Base-by-base conservation (phyloP, 192 early-diverging fungal genomes). In the Coemansia aciculifera region DNA sequence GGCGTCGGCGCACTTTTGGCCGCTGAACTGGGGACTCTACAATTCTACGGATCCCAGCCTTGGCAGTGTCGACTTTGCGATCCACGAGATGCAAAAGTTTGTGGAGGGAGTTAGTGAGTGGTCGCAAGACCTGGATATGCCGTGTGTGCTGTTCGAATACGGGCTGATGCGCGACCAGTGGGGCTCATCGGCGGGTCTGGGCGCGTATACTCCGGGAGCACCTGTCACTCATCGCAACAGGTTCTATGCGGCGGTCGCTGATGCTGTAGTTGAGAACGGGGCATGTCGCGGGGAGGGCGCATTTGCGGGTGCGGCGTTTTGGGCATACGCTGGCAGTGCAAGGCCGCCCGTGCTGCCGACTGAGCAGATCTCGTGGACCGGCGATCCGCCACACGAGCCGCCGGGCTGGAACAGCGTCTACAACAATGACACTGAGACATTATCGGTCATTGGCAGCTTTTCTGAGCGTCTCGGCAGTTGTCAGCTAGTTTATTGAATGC, bases 371-470 rank as follows among this genome's bases (percentile, higher is more conserved):
- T 64, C 42, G 49, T 89, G 86, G 84, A 75, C 78, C 21, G 87
- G 88, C 59, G 86, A 88, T 49, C 87, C 87, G 39, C 86, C 84
- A 5, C 87, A 88, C 67, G 86, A 88, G 68, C 73, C 73, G 42
- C 77, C 78, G 19, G 87, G 89, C 24, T 90, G 89, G 89, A 87
- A 90, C 72, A 78, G 83, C 76, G 78, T 90, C 11, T 90, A 89
- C 40, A 83, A 90, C 66, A 71, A 71, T 0, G 89, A 90, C 56
- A 27, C 19, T 5, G n/a, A 29, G 9, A 81, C 78, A 7, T 38
- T 81, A 12, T 21, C 29, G 4, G 67, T 81, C 12, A 63, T 81
- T 24, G 12, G 39, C 27, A 24, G 24, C 15, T 66, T 72, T 43
- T 42, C 56, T n/a, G 9, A 27, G 39, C 49, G 54, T 3, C 43